phyloP scores from a whole-genome alignment of 106 monocot genomes.

The Platanthera zijinensis region DNA sequence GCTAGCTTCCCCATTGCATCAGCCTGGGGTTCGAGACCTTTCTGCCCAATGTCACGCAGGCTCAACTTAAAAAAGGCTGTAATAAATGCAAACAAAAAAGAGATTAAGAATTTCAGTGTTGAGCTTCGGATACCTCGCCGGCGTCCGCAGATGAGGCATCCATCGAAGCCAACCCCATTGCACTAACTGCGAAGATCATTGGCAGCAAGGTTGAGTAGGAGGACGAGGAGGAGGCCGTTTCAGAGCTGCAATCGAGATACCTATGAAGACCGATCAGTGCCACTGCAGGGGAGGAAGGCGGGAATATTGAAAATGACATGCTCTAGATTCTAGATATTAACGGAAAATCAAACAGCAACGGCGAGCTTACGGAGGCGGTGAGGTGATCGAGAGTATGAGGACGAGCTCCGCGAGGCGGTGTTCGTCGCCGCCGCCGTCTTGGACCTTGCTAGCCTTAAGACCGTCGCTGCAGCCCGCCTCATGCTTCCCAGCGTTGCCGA shows the following conservation, averaged over 20 bases:
- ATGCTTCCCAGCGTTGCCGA: not conserved
- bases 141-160: not conserved
- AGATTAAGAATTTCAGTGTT: not conserved
- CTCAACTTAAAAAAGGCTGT: not conserved
- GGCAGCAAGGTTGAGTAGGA: not conserved
- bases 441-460: not conserved
- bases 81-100: not conserved
- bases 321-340: not conserved
- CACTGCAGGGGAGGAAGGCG: not conserved
- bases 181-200: not conserved
- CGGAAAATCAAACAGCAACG: not conserved
- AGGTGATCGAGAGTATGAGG: not conserved
- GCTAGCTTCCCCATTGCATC: slow-evolving; percentile 19
- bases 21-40: not conserved
- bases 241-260: not conserved
- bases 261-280: not conserved
- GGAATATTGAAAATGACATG: not conserved
- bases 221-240: not conserved
- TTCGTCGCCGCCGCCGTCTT: not conserved
- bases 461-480: not conserved
- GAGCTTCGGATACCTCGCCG: not conserved
- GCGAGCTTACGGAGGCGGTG: not conserved
- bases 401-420: not conserved
- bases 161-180: not conserved
- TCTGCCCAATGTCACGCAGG: not conserved